Conservation (phyloP, 768 basidiomycete species). For the Asterophora parasitica region DNA sequence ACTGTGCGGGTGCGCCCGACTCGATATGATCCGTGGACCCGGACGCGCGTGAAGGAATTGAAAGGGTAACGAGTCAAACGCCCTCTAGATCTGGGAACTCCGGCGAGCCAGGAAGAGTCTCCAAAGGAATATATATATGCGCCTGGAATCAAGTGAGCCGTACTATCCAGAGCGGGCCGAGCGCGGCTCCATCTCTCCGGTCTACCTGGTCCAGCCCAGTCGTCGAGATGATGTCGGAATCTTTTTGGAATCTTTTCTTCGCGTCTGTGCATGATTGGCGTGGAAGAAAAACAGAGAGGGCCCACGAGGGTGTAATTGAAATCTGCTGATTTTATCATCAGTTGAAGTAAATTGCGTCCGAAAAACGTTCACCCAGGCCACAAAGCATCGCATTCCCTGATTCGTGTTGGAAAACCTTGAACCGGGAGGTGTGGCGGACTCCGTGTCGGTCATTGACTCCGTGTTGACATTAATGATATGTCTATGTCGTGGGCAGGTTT, state of each 20-base stretch:
- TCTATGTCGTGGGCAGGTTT: too few relatives aligned
- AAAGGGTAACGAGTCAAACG: too few relatives aligned
- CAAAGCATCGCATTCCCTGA: too few relatives aligned
- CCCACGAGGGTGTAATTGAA: background rate
- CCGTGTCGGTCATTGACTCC: background rate
- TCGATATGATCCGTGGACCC: constrained; percentile 10
- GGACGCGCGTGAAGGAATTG: background rate
- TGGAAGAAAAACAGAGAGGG: background rate
- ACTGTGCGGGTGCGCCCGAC: background rate
- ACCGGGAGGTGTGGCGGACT: too few relatives aligned
- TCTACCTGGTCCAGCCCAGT: background rate
- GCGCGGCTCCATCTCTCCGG: too few relatives aligned
- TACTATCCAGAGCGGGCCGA: background rate
- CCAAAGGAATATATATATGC: background rate
- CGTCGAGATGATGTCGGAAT: background rate
- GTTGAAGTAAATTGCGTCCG: background rate
- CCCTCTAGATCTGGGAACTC: constrained; percentile 3
- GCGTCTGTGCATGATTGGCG: background rate
- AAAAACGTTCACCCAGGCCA: too few relatives aligned
- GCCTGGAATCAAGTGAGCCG: background rate
- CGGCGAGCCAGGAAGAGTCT: constrained; percentile 3
- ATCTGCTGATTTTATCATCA: background rate
- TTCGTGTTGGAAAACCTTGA: too few relatives aligned
- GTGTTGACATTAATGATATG: too few relatives aligned
- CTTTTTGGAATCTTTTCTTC: background rate